Conservation (phyloP, 768 basidiomycete species). For the Agaricus subrufescens region DNA sequence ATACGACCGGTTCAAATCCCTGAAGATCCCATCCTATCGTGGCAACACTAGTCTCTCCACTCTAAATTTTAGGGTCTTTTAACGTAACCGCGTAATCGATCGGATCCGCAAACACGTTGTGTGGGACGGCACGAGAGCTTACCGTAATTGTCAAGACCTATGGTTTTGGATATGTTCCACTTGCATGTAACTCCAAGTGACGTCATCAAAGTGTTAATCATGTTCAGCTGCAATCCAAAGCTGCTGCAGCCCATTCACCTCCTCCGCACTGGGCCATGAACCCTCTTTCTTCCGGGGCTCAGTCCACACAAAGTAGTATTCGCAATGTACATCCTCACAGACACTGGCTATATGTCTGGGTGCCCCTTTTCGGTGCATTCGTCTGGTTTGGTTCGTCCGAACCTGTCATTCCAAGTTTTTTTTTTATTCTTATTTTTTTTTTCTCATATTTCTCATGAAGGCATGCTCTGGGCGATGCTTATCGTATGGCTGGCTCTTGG, state of each 20-base stretch:
- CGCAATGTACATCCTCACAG: conserved; percentile 11
- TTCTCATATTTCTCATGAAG: conserved; percentile 18
- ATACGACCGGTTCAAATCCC: too few relatives aligned
- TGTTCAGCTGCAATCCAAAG: too few relatives aligned
- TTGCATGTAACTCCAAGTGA: too few relatives aligned
- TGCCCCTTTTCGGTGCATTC: conserved; percentile 54
- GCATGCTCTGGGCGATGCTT: conserved; percentile 63
- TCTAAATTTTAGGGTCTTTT: too few relatives aligned
- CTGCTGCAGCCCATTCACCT: not conserved
- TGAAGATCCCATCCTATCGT: too few relatives aligned
- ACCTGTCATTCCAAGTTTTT: not conserved
- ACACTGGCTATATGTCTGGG: conserved; percentile 62
- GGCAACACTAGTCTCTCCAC: too few relatives aligned
- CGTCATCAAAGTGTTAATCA: too few relatives aligned
- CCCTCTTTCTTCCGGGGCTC: not conserved
- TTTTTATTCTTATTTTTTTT: not conserved
- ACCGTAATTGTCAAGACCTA: too few relatives aligned
- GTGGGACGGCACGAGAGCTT: too few relatives aligned
- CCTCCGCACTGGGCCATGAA: not conserved
- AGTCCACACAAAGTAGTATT: not conserved
- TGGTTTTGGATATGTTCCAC: too few relatives aligned
- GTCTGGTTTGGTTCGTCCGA: conserved; percentile 58
- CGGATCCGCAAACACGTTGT: too few relatives aligned
- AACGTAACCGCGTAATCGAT: too few relatives aligned
- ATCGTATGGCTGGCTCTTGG: conserved; percentile 70